Evolutionary conservation across 805 yeast genomes (phyloP), one percentile per base, ranked within the genome.

Genomic region (Wickerhamiella australiensis): DNA sequence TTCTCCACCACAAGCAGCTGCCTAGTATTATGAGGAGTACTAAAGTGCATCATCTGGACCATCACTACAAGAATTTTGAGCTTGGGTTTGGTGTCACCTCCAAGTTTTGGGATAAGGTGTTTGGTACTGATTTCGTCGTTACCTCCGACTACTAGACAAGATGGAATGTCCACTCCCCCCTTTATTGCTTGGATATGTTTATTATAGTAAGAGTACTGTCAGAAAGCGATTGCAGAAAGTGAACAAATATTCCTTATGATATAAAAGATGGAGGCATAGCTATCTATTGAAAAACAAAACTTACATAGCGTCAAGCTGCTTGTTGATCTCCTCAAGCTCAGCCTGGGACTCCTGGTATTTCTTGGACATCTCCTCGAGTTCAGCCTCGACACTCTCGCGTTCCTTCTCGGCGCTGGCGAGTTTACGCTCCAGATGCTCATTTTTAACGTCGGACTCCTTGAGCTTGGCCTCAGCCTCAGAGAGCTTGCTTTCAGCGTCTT

Each of bases 11-110:
- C 68, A 77, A 85, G 35, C 75, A 74, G 61, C 72, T 92, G 60
- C 98, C 98, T 21, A 60, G 69, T 37, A 82, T 72, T 62, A 70
- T 86, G 68, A 87, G 85, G 64, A 79, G 76, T 26, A 70, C 86
- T 61, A 92, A 92, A 68, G 85, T 83, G 46, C 81, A 86, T 64
- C 99, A 92, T 66, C 75, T 92, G 67, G 97, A 90, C 65, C 99
- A 92, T 67, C 99, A 92, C 65, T 92, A 92, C 73, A 88, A 90
- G 71, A 90, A 92, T 68, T 92, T 85, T 67, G 95, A 94, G 67
- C 70, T 88, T 58, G 99, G 97, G 1, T 92, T 88, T 59, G 99
- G 99, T 57, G 97, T 92, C 54, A 86, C 97, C 26, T 76, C 87
- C 54, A 79, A 77, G 68, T 85, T 85, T 68, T 92, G 98, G 98